phyloP scores from a whole-genome alignment of 345 rosid species.

The Heritiera fomes region DNA sequence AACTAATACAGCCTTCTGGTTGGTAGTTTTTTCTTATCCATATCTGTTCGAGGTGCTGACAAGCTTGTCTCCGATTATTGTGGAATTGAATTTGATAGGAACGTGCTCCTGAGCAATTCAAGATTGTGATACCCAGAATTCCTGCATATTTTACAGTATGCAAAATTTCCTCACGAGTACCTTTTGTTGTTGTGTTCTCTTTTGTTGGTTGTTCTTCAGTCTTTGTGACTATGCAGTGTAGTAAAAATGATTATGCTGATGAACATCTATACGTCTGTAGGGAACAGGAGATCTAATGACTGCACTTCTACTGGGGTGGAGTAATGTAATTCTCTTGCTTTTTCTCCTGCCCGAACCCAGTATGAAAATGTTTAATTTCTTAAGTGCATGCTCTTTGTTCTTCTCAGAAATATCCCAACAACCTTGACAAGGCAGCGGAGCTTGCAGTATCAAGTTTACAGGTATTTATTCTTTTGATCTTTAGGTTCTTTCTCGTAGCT shows the following conservation, averaged over 20 bases:
- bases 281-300: constrained; percentile 99
- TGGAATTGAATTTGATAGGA: constrained; percentile 46
- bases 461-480: constrained; percentile 41
- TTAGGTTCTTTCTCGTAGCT: not conserved
- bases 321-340: constrained; percentile 62
- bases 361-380: constrained; percentile 5
- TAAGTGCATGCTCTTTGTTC: constrained; percentile 12
- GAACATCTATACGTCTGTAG: constrained; percentile 39
- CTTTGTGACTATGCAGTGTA: not conserved
- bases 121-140: constrained; percentile 77
- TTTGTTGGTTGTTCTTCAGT: constrained; percentile 1
- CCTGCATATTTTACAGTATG: constrained; percentile 97
- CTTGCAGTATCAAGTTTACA: constrained; percentile 97
- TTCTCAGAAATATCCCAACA: constrained; percentile 81
- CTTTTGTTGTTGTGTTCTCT: not conserved
- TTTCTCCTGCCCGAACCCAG: not conserved
- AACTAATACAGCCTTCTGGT: not conserved
- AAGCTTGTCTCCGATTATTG: constrained; percentile 1
- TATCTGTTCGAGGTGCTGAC: constrained; percentile 4
- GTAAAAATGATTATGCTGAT: constrained; percentile 11
- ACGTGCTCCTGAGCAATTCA: constrained; percentile 79
- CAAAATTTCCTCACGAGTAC: constrained; percentile 9
- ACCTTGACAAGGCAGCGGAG: constrained; percentile 83
- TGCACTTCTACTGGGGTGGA: constrained; percentile 98
- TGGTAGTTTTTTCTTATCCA: not conserved